These are phyloP conservation scores for Hypoxylon crocopeplum DNA, from an alignment of 495 filamentous ascomycete species.

Conservation along the genomic window DNA sequence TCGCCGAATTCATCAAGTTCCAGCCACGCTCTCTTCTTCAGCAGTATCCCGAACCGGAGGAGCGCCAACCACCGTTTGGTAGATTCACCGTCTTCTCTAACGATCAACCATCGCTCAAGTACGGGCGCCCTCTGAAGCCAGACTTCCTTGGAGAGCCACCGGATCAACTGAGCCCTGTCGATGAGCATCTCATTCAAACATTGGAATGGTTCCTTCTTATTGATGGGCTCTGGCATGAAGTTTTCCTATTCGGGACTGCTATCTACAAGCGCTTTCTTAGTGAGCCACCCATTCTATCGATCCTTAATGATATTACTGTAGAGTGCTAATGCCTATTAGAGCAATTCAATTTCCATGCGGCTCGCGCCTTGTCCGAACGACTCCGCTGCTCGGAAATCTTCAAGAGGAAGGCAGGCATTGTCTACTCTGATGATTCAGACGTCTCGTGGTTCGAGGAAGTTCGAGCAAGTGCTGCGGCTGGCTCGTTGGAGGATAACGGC, in stretches of 20 bases:
- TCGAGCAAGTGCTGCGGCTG: conserved; percentile 42
- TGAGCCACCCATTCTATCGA: conserved; percentile 50
- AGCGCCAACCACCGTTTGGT: conserved; percentile 41
- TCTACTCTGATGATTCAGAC: conserved; percentile 41
- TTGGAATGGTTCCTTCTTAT: conserved; percentile 85
- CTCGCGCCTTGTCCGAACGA: conserved; percentile 62
- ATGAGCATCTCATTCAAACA: conserved; percentile 76
- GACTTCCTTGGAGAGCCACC: conserved; percentile 71
- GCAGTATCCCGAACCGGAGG: conserved; percentile 38
- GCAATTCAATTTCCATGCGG: conserved; percentile 66
- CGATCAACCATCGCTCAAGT: conserved; percentile 51
- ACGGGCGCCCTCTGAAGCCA: conserved; percentile 59
- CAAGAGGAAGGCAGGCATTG: conserved; percentile 45
- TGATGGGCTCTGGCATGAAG: conserved; percentile 72
- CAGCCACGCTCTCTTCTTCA: conserved; percentile 64
- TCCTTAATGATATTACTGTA: conserved; percentile 8
- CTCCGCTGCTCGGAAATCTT: conserved; percentile 53
- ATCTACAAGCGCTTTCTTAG: conserved; percentile 77
- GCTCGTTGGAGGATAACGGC: conserved; percentile 43
- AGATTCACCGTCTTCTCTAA: conserved; percentile 59
- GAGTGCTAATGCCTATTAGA: conserved; percentile 48
- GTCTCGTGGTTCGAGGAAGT: conserved; percentile 52
- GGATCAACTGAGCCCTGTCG: conserved; percentile 56
- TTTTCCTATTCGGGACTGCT: conserved; percentile 69
- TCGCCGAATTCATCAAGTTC: conserved; percentile 54